Percentiles rank a stretch among this genome's conserved stretches.
These are phyloP conservation scores for Leptodermis oblonga DNA, from an alignment of 257 asterid species.

Conservation along the genomic window DNA sequence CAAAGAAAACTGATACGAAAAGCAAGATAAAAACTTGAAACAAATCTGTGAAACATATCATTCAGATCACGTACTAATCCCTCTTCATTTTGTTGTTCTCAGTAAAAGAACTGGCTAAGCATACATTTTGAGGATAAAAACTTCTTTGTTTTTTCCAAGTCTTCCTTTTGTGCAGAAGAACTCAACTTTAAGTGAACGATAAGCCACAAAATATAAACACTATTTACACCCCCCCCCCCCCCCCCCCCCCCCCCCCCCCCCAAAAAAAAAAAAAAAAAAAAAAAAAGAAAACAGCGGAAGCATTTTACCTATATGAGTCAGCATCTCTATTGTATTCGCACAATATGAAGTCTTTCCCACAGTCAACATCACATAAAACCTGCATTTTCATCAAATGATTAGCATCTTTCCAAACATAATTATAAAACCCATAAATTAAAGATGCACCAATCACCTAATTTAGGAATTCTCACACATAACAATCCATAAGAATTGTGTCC, in stretches of 20 bases:
- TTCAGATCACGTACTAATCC: neutral
- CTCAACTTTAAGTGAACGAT: neutral
- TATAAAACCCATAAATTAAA: neutral
- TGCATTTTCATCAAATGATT: slow-evolving; percentile 28
- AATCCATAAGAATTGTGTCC: neutral
- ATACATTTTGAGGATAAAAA: neutral
- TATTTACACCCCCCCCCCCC: too few relatives aligned
- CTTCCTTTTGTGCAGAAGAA: neutral
- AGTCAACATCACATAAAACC: slow-evolving; percentile 77
- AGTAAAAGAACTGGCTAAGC: neutral
- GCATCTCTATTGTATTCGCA: slow-evolving; percentile 99
- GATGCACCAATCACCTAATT: neutral
- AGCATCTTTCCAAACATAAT: slow-evolving; percentile 9
- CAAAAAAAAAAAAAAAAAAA: neutral
- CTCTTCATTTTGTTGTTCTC: neutral
- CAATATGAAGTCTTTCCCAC: slow-evolving; percentile 81
- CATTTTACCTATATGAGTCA: slow-evolving; percentile 81
- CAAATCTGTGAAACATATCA: neutral
- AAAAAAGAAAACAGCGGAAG: neutral
- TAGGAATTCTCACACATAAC: neutral
- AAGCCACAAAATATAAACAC: neutral
- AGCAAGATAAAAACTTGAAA: neutral
- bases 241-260: too few relatives aligned
- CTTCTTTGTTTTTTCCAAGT: neutral
- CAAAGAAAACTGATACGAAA: neutral